Base-by-base conservation (phyloP, 83 land plant species). In the Picea mariana region DNA sequence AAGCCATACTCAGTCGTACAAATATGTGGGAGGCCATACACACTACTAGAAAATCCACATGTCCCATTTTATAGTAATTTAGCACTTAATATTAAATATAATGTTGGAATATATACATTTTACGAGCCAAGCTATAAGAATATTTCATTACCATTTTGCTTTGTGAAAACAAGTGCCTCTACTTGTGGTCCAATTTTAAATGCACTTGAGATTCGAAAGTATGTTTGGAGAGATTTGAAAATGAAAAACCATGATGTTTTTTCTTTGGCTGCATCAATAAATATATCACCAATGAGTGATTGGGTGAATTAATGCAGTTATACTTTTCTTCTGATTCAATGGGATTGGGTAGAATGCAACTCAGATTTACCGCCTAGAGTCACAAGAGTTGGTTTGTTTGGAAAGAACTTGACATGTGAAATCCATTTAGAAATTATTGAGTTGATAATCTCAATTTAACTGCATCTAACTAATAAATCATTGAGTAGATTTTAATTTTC, bases 291-390 rank as follows among this genome's bases (percentile, higher is more conserved):
- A 18, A 71, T 62, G 21, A 83, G 78, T 75, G 78, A 60, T 24
- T 82, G 81, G 89, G 79, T 83, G 34, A 60, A 83, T 69, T 88
- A 81, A 75, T 52, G 64, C 55, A 91, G 94, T 24, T 94, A 92
- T 90, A 94, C 96, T 62, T 94, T 94, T 80, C 81, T 81, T 11
- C 94, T 93, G 9, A 47, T 72, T 38, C 63, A 52, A 8, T 94
- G 96, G 96, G 88, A 86, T 44, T 94, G 94, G 94, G 86, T 94
- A 49, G 67, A 80, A 18, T 94, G 96, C 79, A 92, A 87, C 87
- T 38, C 81, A 15, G 66, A 60, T n/a, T 26, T 79, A 55, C 89
- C 90, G 44, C 93, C 93, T 58, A 85, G 90, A 71, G 87, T 94
- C 9, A 87, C 85, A 55, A 87, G 86, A 87, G 86, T 94, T 64